Evolutionary conservation across 1,139 yeast genomes (phyloP).

Genomic region (Protomyces pachydermus): DNA sequence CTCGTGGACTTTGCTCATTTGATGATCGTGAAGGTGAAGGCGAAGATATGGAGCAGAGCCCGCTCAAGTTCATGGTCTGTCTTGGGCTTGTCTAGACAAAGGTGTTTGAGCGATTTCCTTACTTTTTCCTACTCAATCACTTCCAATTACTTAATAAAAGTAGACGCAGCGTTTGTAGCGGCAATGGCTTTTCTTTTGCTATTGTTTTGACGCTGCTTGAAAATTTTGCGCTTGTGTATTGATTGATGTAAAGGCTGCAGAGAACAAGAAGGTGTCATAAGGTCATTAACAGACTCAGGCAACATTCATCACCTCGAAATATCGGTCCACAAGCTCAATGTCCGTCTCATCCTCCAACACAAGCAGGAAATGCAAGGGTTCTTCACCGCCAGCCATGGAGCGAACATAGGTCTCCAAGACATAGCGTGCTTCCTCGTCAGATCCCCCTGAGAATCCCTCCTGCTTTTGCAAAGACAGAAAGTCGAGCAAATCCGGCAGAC

Average conservation of each 20-base stretch:
- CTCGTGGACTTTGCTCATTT: constrained; percentile 45
- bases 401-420: neutral
- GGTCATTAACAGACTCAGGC: neutral
- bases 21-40: constrained; percentile 14
- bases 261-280: too few species aligned
- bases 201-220: too few species aligned
- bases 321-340: neutral
- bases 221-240: too few species aligned
- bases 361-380: neutral
- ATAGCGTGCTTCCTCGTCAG: neutral
- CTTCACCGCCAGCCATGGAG: neutral
- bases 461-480: neutral
- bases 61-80: constrained; percentile 48
- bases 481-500: neutral
- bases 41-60: constrained; percentile 40
- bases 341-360: neutral
- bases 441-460: neutral
- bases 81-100: constrained; percentile 43
- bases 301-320: neutral
- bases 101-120: too few species aligned
- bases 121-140: too few species aligned
- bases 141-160: too few species aligned
- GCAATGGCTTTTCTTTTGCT: too few species aligned
- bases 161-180: too few species aligned
- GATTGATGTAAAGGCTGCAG: too few species aligned